Percentiles rank a stretch among this genome's conserved stretches.
Evolutionary conservation across 2,329 filamentous ascomycete genomes (phyloP).

Genomic region (Ceratocystiopsis brevicomis): DNA sequence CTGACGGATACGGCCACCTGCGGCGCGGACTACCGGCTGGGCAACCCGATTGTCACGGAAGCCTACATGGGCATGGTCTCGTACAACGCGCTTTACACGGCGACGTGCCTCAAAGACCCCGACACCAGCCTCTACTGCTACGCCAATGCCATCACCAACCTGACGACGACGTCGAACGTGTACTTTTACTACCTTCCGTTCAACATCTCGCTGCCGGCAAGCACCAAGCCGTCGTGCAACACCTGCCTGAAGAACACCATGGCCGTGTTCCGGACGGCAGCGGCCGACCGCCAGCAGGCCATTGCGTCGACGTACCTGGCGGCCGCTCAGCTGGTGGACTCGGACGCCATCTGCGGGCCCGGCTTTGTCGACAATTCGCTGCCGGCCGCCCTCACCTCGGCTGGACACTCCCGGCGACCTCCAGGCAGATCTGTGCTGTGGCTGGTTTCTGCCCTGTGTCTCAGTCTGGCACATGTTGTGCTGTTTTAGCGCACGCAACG

Average conservation of each 20-base stretch:
- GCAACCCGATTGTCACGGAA: conserved; percentile 52
- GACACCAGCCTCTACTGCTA: conserved; percentile 56
- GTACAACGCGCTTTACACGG: conserved; percentile 62
- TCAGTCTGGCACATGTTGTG: conserved; percentile 1
- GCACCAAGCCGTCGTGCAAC: conserved; percentile 54
- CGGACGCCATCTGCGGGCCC: conserved; percentile 32
- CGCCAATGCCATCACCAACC: conserved; percentile 66
- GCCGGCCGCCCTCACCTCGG: conserved; percentile 17
- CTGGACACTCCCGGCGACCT: too few relatives aligned
- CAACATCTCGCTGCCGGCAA: conserved; percentile 48
- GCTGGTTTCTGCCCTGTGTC: not conserved
- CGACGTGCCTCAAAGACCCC: conserved; percentile 57
- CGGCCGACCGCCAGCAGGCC: conserved; percentile 44
- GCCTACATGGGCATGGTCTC: conserved; percentile 58
- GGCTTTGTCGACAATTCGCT: conserved; percentile 39
- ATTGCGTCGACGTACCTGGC: conserved; percentile 49
- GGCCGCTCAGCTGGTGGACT: conserved; percentile 56
- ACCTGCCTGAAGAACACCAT: conserved; percentile 64
- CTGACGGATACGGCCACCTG: conserved; percentile 48
- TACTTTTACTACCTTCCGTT: conserved; percentile 78
- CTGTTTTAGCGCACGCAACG: not conserved
- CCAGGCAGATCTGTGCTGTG: not conserved
- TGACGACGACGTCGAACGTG: conserved; percentile 46
- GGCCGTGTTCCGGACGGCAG: conserved; percentile 55
- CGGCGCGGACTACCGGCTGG: conserved; percentile 44